Percentiles rank a stretch among this genome's conserved stretches.
phyloP scores from a whole-genome alignment of 202 grass and related monocot genomes.

The Elaeis oleifera region DNA sequence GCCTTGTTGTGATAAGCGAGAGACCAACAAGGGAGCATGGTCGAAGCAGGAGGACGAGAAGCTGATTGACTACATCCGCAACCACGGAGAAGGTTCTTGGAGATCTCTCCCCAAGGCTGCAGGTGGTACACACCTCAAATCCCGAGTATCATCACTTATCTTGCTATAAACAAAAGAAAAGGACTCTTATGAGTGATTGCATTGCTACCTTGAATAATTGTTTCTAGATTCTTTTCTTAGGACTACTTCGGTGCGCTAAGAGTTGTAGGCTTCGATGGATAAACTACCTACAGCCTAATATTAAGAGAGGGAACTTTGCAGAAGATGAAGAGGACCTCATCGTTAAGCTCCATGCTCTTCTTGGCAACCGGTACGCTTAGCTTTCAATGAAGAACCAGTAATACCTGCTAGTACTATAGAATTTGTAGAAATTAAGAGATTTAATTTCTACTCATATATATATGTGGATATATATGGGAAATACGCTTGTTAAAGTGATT shows the following conservation, averaged over 20 bases:
- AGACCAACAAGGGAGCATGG: conserved; percentile 11
- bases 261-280: conserved; percentile 27
- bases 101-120: conserved; percentile 24
- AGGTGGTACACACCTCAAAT: conserved; percentile 2
- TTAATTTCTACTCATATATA: too few relatives aligned
- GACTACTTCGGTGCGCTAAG: conserved; percentile 11
- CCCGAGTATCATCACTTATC: too few relatives aligned
- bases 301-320: conserved; percentile 24
- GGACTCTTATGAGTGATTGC: too few relatives aligned
- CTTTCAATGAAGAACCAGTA: too few relatives aligned
- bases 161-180: too few relatives aligned
- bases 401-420: too few relatives aligned
- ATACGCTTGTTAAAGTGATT: too few relatives aligned
- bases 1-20: conserved; percentile 14
- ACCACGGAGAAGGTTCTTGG: conserved; percentile 16
- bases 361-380: conserved; percentile 34
- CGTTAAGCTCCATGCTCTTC: conserved; percentile 40
- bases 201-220: too few relatives aligned
- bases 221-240: not conserved
- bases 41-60: conserved; percentile 19
- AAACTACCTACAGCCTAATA: conserved; percentile 15
- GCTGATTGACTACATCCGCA: conserved; percentile 14
- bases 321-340: conserved; percentile 46
- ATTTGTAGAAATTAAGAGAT: too few relatives aligned
- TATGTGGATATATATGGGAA: too few relatives aligned